phyloP scores from a whole-genome alignment of 2,329 filamentous ascomycete species.

The Penicillium sp. region DNA sequence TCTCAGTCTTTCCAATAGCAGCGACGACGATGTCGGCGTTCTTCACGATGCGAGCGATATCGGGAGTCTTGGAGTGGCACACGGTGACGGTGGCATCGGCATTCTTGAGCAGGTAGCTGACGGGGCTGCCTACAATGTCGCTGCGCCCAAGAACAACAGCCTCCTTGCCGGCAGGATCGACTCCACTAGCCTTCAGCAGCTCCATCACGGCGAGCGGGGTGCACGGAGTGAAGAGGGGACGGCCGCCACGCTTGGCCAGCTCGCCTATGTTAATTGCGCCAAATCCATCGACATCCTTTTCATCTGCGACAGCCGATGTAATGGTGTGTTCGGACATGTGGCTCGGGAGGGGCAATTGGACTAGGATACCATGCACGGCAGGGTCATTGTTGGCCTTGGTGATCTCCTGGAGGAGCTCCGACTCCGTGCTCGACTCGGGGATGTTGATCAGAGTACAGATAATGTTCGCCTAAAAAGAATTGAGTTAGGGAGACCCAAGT shows the following conservation, averaged over 20 bases:
- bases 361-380: conserved; percentile 81
- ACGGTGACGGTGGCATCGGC: conserved; percentile 95
- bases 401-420: conserved; percentile 80
- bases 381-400: conserved; percentile 80
- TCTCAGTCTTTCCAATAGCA: conserved; percentile 80
- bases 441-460: conserved; percentile 80
- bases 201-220: conserved; percentile 98
- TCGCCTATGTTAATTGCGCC: conserved; percentile 92
- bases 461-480: conserved; percentile 69
- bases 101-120: conserved; percentile 92
- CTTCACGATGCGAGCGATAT: conserved; percentile 70
- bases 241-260: conserved; percentile 88
- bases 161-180: conserved; percentile 82
- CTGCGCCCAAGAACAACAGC: conserved; percentile 92
- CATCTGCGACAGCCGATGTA: conserved; percentile 83
- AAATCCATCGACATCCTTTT: conserved; percentile 98
- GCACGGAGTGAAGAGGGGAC: conserved; percentile 85
- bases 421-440: conserved; percentile 72
- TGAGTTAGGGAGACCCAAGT: conserved; percentile 7
- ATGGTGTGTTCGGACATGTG: conserved; percentile 86
- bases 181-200: conserved; percentile 74
- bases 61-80: conserved; percentile 82
- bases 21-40: conserved; percentile 84
- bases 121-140: conserved; percentile 94
- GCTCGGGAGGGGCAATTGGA: conserved; percentile 84